These are phyloP conservation scores for Triticum urartu DNA, from an alignment of 176 grass and related monocot species.

Conservation along the genomic window DNA sequence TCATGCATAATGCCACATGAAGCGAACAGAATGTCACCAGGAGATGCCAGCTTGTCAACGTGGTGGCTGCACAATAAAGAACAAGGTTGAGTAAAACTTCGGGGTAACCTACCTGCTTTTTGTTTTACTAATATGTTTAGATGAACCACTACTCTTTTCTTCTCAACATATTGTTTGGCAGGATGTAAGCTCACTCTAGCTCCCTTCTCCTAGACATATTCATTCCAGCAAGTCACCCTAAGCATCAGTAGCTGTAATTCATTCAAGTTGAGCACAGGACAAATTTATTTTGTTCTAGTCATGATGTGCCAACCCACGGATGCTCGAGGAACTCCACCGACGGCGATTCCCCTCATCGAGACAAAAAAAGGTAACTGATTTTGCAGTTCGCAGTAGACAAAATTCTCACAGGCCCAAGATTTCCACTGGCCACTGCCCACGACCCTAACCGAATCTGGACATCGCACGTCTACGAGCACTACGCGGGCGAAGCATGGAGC, in stretches of 20 bases:
- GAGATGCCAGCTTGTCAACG: constrained; percentile 99
- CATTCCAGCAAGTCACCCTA: not conserved
- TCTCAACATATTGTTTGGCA: not conserved
- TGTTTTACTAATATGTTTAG: not conserved
- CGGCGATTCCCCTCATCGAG: not conserved
- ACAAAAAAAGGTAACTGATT: not conserved
- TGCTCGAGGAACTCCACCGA: not conserved
- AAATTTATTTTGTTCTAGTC: constrained; percentile 2
- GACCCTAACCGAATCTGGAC: not conserved
- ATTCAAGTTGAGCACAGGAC: not conserved
- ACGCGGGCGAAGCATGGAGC: not conserved
- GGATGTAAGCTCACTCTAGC: constrained; percentile 7
- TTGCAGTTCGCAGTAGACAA: not conserved
- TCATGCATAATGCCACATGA: constrained; percentile 91
- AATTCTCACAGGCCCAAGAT: not conserved
- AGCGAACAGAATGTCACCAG: constrained; percentile 97
- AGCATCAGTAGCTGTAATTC: not conserved
- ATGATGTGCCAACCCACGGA: not conserved
- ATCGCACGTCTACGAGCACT: not conserved
- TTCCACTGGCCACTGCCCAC: not conserved
- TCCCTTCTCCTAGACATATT: not conserved
- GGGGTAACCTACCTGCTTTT: not conserved
- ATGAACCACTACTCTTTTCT: not conserved
- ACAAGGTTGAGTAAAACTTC: not conserved
- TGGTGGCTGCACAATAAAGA: constrained; percentile 71